phyloP scores from a whole-genome alignment of 441 rosid species.

The Lepidium campestre region DNA sequence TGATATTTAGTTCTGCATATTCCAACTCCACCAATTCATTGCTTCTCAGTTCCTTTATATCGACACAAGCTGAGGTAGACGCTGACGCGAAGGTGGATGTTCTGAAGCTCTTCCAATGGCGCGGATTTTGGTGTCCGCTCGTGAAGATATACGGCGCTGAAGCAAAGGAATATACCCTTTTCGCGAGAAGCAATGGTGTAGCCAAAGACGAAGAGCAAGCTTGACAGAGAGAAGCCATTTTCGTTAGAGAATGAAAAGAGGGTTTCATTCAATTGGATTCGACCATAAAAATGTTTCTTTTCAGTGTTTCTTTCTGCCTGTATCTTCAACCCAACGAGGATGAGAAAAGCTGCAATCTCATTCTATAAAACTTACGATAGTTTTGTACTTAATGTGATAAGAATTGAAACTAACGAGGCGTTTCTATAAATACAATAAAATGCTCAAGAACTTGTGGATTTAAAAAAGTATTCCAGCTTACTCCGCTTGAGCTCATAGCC shows the following conservation, averaged over 20 bases:
- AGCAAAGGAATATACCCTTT: constrained; percentile 25
- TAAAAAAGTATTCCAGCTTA: neutral
- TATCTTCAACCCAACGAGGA: neutral
- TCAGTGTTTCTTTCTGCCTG: neutral
- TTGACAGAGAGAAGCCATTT: constrained; percentile 25
- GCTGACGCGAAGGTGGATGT: constrained; percentile 1
- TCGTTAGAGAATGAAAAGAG: neutral
- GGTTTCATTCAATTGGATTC: neutral
- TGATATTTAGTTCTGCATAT: constrained; percentile 75
- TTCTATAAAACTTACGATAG: neutral
- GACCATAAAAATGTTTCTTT: neutral
- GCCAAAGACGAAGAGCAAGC: constrained; percentile 29
- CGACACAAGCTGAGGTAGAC: constrained; percentile 15
- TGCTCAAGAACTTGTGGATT: constrained; percentile 4
- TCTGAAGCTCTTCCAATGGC: constrained; percentile 17
- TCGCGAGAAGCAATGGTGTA: constrained; percentile 26
- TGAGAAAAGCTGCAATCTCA: neutral
- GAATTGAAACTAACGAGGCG: neutral
- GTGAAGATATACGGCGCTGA: constrained; percentile 16
- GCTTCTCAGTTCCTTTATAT: constrained; percentile 41
- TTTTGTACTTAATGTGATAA: constrained; percentile 3
- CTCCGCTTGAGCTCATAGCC: constrained; percentile 22
- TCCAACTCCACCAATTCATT: constrained; percentile 63
- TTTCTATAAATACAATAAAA: neutral
- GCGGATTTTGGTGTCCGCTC: neutral